phyloP scores from a whole-genome alignment of 2,329 filamentous ascomycete genomes.

The Cylindrodendrum hubeiense region DNA sequence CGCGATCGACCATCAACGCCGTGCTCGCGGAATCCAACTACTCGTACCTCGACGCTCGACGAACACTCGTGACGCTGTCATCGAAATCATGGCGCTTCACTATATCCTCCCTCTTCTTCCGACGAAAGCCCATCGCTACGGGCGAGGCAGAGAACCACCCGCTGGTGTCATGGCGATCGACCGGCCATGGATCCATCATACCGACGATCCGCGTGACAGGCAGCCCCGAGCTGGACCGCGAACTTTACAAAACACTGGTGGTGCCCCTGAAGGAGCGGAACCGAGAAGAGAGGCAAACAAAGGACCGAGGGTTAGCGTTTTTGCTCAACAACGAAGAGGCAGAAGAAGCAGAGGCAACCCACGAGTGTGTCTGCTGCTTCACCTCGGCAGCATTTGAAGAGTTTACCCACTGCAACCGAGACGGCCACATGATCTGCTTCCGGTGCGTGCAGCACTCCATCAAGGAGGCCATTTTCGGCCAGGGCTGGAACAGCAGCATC shows the following conservation, averaged over 20 bases:
- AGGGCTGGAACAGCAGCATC: slow-evolving; percentile 88
- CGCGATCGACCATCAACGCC: slow-evolving; percentile 79
- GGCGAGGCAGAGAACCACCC: slow-evolving; percentile 71
- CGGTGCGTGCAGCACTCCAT: slow-evolving; percentile 85
- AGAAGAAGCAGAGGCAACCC: slow-evolving; percentile 65
- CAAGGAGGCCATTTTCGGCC: slow-evolving; percentile 91
- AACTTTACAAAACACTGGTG: slow-evolving; percentile 71
- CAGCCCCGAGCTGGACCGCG: slow-evolving; percentile 72
- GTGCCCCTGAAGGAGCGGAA: slow-evolving; percentile 62
- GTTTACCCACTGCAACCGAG: slow-evolving; percentile 76
- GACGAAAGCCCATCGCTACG: slow-evolving; percentile 68
- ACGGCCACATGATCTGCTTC: slow-evolving; percentile 82
- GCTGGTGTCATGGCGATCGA: slow-evolving; percentile 71
- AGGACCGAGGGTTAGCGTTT: slow-evolving; percentile 66
- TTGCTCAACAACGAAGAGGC: slow-evolving; percentile 70
- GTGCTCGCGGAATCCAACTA: slow-evolving; percentile 86
- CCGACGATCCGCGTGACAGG: slow-evolving; percentile 76
- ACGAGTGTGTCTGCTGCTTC: slow-evolving; percentile 86
- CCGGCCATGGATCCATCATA: slow-evolving; percentile 65
- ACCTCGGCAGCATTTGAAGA: slow-evolving; percentile 78
- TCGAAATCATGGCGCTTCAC: slow-evolving; percentile 84
- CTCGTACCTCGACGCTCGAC: slow-evolving; percentile 79
- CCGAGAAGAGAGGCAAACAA: slow-evolving; percentile 58
- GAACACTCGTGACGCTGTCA: slow-evolving; percentile 76
- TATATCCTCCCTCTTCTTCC: slow-evolving; percentile 77